Evolutionary conservation across 2,329 filamentous ascomycete genomes (phyloP).

Genomic region (Corniculantispora saksenae): DNA sequence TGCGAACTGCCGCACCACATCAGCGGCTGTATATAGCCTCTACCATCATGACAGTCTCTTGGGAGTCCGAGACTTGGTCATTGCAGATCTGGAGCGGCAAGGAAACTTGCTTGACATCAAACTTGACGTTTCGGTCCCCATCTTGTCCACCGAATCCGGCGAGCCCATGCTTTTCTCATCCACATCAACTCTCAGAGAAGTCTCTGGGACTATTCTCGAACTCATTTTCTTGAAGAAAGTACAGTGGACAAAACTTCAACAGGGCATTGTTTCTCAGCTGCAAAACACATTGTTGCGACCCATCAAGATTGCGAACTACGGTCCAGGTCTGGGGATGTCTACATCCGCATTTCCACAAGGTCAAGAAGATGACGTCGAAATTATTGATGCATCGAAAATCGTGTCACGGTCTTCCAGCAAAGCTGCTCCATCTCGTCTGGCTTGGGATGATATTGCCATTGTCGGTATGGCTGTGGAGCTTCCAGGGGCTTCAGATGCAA

Average conservation of each 20-base stretch:
- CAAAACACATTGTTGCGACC: neutral
- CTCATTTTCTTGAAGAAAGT: neutral
- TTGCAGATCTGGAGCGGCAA: neutral
- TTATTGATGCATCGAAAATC: neutral
- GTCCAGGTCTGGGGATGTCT: neutral
- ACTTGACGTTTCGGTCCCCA: neutral
- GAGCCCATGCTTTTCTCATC: neutral
- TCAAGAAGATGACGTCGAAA: neutral
- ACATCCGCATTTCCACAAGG: neutral
- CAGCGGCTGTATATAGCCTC: neutral
- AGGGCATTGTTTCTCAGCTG: neutral
- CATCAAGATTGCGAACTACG: neutral
- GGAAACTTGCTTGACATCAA: neutral
- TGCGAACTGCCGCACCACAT: neutral
- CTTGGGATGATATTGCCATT: neutral
- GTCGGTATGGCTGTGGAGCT: neutral
- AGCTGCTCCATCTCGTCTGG: neutral
- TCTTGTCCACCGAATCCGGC: neutral
- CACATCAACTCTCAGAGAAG: neutral
- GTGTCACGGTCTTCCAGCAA: neutral
- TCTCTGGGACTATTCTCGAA: neutral
- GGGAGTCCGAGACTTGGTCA: neutral
- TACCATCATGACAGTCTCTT: neutral
- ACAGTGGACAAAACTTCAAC: neutral
- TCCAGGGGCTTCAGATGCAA: neutral